Base-by-base conservation (phyloP, 179 eudicot genomes). In the Nepenthes alata region DNA sequence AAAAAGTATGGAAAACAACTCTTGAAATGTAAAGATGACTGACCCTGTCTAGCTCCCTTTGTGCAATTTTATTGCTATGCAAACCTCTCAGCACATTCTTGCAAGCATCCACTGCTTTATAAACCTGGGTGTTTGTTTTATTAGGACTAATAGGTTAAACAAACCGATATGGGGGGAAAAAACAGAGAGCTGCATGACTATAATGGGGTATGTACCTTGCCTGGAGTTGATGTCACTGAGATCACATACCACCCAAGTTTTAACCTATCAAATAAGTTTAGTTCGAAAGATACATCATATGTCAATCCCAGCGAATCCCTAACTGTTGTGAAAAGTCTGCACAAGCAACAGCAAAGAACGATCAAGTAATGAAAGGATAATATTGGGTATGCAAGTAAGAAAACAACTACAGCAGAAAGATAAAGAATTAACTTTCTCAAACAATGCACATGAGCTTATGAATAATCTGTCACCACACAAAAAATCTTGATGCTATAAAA, bases 211-310 rank as follows among this genome's bases (percentile, higher is more conserved):
- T 85, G 44, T 59, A 94, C 99, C 99, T 94, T 93, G 50, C 70
- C 93, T 35, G 99, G 99, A 57, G 99, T 94, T 71, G 99, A 94
- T 53, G 99, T 94, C 61, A 94, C 99, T n/a, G 99, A 94, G 62
- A 94, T 80, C 63, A 94, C 99, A 75, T 94, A 94, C 99, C 99
- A 94, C 68, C 97, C 99, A 68, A 94, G 89, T n/a, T 80, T 83
- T 65, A 94, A 77, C 72, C 90, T 82, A 82, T 94, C 99, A 75
- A 94, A 90, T 72, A 94, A 76, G 80, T 85, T 90, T 41, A 94
- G 64, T 69, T 94, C 99, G 56, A 90, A 94, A 47, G 99, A 94
- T 12, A 94, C 99, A 67, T 94, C 99, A 67, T 94, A 94, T 15
- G 99, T 94, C 70, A 94, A 83, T 41, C 99, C 99, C 76, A 89